phyloP scores from a whole-genome alignment of 192 early-diverging fungal genomes.

The Backusella australiensis region DNA sequence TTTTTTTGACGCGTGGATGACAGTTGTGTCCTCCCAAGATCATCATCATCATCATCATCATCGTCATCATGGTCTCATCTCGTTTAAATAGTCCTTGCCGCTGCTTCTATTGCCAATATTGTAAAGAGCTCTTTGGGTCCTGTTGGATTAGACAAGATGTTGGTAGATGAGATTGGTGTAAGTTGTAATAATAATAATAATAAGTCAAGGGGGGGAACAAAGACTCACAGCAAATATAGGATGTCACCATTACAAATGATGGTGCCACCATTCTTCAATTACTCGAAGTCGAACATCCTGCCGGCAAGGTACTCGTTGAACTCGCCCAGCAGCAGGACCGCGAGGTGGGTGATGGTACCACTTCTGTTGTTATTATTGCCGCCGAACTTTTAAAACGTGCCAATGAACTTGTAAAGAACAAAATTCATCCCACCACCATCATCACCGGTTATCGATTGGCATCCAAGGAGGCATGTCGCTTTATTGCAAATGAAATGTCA shows the following conservation, averaged over 20 bases:
- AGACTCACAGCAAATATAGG: slow-evolving; percentile 44
- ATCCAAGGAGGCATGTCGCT: slow-evolving; percentile 97
- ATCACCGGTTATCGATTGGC: slow-evolving; percentile 98
- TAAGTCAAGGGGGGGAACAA: background rate
- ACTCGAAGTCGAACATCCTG: slow-evolving; percentile 98
- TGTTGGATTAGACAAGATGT: slow-evolving; percentile 99
- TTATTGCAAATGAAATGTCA: slow-evolving; percentile 95
- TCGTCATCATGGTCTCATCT: background rate
- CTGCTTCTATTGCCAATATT: slow-evolving; percentile 94
- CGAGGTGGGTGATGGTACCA: slow-evolving; percentile 99
- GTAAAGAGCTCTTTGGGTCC: slow-evolving; percentile 98
- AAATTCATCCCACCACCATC: slow-evolving; percentile 98
- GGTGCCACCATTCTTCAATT: slow-evolving; percentile 97
- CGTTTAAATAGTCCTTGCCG: slow-evolving; percentile 80
- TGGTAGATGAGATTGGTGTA: slow-evolving; percentile 99
- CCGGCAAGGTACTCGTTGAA: slow-evolving; percentile 94
- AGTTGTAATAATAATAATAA: slow-evolving; percentile 24
- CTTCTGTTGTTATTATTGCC: slow-evolving; percentile 98
- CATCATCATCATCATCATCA: background rate
- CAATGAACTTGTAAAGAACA: slow-evolving; percentile 97
- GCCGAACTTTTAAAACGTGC: slow-evolving; percentile 94
- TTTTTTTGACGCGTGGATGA: background rate
- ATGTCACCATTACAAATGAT: slow-evolving; percentile 99
- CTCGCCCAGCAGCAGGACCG: slow-evolving; percentile 99
- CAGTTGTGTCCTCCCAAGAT: background rate